Evolutionary conservation across 2,329 filamentous ascomycete genomes (phyloP), one percentile per base, ranked within the genome.

Genomic region (Neofusicoccum umdonicola): DNA sequence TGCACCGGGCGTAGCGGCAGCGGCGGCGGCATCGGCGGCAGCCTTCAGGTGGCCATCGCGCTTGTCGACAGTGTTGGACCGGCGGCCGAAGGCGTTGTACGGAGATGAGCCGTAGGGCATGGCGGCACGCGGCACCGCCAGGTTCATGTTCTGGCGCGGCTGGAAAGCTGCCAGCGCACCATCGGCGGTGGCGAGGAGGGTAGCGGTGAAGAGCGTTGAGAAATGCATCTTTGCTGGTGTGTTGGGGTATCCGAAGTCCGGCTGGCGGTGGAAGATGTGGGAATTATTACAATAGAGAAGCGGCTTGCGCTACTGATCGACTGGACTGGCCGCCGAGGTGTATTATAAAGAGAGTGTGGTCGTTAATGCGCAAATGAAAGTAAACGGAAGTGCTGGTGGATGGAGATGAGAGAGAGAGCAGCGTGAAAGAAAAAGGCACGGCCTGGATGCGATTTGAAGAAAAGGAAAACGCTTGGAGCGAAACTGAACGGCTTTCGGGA

Each of bases 61-160:
- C 39, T 45, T 63, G 48, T 31, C 37, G 39, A 35, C 19, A 15
- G 54, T 8, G 22, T 11, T 13, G 54, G 35, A 7, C 5, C 54
- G 54, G 39, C 54, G 54, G 39, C 39, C 54, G 39, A 58, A 58
- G 39, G 8, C 19, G 37, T 58, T 58, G 39, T 58, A 58, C 19
- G 41, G 22, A 7, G 22, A 44, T 17, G 19, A 22, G 51, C 62
- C 62, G 41, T 57, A 44, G 41, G 41, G 62, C 19, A 63, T 50
- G 34, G 34, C 62, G n/a, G 62, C 60, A 27, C 60, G 62, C 13
- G 62, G 62, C 12, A 63, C 60, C 3, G 60, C 60, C 8, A 63
- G 51, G 34, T 47, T 35, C 62, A 63, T 63, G 27, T 48, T 22
- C 4, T 37, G 41, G 9, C 51, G n/a, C 6, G 62, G 62, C 44